These are phyloP conservation scores for Tuber microsphaerosporum DNA, from an alignment of 495 filamentous ascomycete species.

Conservation along the genomic window DNA sequence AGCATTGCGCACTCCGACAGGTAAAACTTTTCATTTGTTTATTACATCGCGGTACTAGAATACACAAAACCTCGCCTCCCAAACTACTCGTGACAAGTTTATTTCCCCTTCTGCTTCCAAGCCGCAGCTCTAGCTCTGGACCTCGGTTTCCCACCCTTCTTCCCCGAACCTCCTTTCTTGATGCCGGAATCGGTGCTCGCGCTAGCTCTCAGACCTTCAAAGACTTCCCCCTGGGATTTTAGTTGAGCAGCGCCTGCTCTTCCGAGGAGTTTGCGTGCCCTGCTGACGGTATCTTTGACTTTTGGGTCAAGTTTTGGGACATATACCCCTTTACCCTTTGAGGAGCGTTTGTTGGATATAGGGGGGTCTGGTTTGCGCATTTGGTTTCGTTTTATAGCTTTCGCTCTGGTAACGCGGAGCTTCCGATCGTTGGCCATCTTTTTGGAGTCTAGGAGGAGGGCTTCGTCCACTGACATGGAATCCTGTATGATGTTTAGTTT, in stretches of 20 bases:
- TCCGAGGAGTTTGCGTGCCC: conserved; percentile 76
- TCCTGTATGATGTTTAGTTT: conserved; percentile 49
- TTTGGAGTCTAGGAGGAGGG: conserved; percentile 77
- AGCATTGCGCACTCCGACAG: not conserved
- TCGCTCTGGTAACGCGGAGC: conserved; percentile 78
- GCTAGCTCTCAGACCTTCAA: conserved; percentile 82
- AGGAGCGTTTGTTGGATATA: conserved; percentile 11
- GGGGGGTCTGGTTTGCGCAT: conserved; percentile 22
- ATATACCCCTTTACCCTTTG: conserved; percentile 46
- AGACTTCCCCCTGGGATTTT: conserved; percentile 52
- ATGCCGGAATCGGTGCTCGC: conserved; percentile 57
- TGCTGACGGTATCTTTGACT: conserved; percentile 65
- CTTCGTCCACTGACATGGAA: conserved; percentile 75
- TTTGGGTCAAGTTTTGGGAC: conserved; percentile 59
- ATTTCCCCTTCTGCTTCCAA: conserved; percentile 56
- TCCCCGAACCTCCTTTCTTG: conserved; percentile 54
- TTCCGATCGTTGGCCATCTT: conserved; percentile 87
- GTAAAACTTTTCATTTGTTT: conserved; percentile 11
- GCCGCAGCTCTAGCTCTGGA: conserved; percentile 56
- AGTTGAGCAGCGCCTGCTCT: conserved; percentile 65
- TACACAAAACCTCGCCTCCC: conserved; percentile 15
- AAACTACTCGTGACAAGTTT: conserved; percentile 12
- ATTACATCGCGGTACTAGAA: not conserved
- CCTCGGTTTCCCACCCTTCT: conserved; percentile 53
- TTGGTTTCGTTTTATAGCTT: conserved; percentile 62